Evolutionary conservation across 805 yeast genomes (phyloP).

Genomic region (Scheffersomyces lignosus): DNA sequence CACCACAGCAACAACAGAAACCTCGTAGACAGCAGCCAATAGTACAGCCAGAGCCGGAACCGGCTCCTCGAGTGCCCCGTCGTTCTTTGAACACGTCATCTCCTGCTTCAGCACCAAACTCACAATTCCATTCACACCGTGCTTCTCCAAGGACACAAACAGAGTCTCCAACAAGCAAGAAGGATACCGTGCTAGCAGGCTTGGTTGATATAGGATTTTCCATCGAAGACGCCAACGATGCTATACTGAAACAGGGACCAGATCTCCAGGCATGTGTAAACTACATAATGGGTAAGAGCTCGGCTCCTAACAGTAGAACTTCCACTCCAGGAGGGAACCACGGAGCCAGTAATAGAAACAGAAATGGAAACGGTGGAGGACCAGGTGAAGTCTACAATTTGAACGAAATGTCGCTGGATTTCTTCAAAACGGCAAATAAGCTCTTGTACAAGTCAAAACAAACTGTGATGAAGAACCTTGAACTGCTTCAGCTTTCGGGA

Average conservation of each 20-base stretch:
- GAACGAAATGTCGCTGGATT: conserved; percentile 54
- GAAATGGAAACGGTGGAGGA: background rate
- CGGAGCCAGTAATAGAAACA: no score
- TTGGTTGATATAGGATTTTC: conserved; percentile 80
- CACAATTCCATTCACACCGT: no score
- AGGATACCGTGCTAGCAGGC: conserved; percentile 61
- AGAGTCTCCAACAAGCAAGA: conserved; percentile 8
- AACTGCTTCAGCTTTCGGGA: conserved; percentile 45
- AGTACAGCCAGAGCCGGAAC: background rate
- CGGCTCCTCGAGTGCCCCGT: background rate
- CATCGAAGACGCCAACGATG: conserved; percentile 56
- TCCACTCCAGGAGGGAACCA: no score
- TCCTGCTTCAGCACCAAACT: background rate
- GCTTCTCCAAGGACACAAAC: background rate
- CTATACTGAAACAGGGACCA: conserved; percentile 57
- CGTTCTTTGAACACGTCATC: background rate
- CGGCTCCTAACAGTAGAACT: background rate
- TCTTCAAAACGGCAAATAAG: conserved; percentile 60
- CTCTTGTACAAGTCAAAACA: conserved; percentile 59
- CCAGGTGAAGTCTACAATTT: conserved; percentile 17
- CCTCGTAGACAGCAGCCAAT: background rate
- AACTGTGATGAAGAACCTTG: conserved; percentile 62
- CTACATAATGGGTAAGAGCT: conserved; percentile 52
- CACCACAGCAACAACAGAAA: background rate
- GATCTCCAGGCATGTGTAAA: conserved; percentile 68